Conservation (phyloP, 1,139 yeast genomes). For the Arxiozyma bovina region DNA sequence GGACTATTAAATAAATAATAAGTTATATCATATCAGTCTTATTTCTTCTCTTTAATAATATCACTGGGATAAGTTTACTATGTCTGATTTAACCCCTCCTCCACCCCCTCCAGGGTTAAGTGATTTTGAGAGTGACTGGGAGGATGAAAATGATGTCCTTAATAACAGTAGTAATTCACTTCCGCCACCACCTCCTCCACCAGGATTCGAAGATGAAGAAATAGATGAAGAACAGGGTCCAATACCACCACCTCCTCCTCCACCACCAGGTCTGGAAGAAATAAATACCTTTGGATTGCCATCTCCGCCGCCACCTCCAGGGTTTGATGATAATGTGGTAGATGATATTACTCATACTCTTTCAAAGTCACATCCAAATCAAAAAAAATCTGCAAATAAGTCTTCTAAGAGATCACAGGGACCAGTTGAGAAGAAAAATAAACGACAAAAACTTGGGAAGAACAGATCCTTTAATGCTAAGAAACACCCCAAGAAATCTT, state of each 20-base stretch:
- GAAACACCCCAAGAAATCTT: conserved; percentile 17
- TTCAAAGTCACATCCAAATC: conserved; percentile 25
- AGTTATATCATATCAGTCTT: no score
- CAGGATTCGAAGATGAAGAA: conserved; percentile 8
- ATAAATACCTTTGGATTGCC: neutral
- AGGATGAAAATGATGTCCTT: neutral
- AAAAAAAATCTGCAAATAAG: conserved; percentile 8
- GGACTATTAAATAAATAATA: no score
- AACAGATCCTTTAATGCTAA: conserved; percentile 30
- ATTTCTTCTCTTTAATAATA: neutral
- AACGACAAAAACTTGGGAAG: conserved; percentile 27
- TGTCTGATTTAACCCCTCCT: conserved; percentile 4
- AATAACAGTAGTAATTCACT: neutral
- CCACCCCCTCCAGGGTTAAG: conserved; percentile 10
- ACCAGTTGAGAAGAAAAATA: conserved; percentile 14
- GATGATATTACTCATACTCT: neutral
- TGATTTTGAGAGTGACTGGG: conserved; percentile 2
- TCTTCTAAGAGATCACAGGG: conserved; percentile 11
- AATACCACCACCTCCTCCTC: neutral
- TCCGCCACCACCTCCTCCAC: conserved; percentile 7
- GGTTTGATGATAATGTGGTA: conserved; percentile 4
- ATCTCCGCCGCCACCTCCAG: conserved; percentile 15
- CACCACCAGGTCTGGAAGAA: neutral
- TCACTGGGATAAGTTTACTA: neutral
- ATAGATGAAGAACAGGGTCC: neutral